Percentiles rank a stretch among this genome's conserved stretches.
Conservation (phyloP, 148 eudicot genomes). For the Camellia granthamiana region DNA sequence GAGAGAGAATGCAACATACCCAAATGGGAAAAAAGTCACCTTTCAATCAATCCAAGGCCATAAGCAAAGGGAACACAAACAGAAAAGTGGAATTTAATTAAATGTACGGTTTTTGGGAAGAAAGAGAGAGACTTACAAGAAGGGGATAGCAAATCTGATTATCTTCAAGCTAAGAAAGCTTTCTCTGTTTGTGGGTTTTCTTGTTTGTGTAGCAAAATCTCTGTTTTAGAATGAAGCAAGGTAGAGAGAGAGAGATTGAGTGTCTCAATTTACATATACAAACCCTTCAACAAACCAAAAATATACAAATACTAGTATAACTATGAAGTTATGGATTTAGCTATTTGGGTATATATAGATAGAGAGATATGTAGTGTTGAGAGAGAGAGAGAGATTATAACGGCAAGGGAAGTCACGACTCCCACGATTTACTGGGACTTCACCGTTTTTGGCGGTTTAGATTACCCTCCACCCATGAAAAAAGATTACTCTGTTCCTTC, state of each 20-base stretch:
- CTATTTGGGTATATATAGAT: too few species aligned
- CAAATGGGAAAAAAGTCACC: conserved; percentile 25
- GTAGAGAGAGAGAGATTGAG: conserved; percentile 18
- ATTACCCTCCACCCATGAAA: too few species aligned
- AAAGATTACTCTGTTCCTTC: too few species aligned
- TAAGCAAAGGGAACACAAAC: conserved; percentile 14
- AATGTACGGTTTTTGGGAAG: conserved; percentile 13
- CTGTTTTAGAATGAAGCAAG: conserved; percentile 34
- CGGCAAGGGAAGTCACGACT: too few species aligned
- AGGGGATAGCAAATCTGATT: conserved; percentile 31
- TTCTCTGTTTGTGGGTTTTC: conserved; percentile 4
- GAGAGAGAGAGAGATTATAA: too few species aligned
- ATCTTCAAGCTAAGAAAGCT: conserved; percentile 44
- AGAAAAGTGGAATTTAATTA: conserved; percentile 2
- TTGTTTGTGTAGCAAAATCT: conserved; percentile 8
- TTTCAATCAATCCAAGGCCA: conserved; percentile 16
- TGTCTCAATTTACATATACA: too few species aligned
- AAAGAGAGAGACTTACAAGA: conserved; percentile 50
- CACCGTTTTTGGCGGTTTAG: too few species aligned
- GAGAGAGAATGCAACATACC: conserved; percentile 16
- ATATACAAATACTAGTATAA: too few species aligned
- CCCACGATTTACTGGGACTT: too few species aligned
- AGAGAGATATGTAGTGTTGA: too few species aligned
- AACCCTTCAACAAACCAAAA: too few species aligned
- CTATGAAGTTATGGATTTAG: too few species aligned